A percentile compares a stretch with the other conserved stretches of the same genome.
phyloP scores from a whole-genome alignment of 768 basidiomycete species.

The Calvatia gigantea region DNA sequence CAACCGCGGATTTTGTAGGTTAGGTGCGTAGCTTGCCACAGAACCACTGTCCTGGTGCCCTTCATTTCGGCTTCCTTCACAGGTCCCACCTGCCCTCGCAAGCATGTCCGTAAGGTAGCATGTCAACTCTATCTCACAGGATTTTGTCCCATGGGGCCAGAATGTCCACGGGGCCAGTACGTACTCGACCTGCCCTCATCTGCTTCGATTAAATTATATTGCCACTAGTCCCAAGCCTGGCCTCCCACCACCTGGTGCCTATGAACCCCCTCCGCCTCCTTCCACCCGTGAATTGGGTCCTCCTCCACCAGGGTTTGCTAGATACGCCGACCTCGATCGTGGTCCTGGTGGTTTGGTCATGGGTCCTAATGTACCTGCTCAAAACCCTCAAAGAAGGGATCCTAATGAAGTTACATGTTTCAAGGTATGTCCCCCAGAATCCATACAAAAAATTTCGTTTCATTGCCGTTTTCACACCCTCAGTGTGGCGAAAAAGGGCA shows the following conservation, averaged over 20 bases:
- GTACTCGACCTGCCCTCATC: conserved; percentile 27
- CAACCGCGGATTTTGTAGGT: conserved; percentile 90
- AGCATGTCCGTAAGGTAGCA: conserved; percentile 87
- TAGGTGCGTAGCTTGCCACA: conserved; percentile 53
- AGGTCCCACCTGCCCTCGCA: conserved; percentile 88
- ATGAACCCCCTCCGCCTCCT: conserved; percentile 73
- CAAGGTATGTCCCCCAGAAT: conserved; percentile 49
- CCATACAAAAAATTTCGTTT: not conserved
- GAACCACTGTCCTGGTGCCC: conserved; percentile 1
- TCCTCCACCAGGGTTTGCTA: conserved; percentile 88
- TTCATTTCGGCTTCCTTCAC: conserved; percentile 11
- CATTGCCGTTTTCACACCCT: conserved; percentile 9
- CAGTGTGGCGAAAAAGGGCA: conserved; percentile 93
- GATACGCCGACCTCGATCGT: conserved; percentile 77
- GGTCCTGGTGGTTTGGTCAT: conserved; percentile 35
- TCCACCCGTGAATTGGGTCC: conserved; percentile 81
- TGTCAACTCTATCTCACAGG: conserved; percentile 92
- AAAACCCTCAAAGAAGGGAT: conserved; percentile 57
- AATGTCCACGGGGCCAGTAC: conserved; percentile 88
- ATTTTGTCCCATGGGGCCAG: conserved; percentile 87
- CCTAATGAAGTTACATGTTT: conserved; percentile 84
- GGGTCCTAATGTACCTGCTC: conserved; percentile 19
- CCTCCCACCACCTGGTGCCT: conserved; percentile 66
- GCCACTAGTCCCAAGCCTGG: conserved; percentile 68
- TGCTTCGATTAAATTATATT: conserved; percentile 13